Evolutionary conservation across 768 basidiomycete species (phyloP).

Genomic region (Multifurca ochricompacta): DNA sequence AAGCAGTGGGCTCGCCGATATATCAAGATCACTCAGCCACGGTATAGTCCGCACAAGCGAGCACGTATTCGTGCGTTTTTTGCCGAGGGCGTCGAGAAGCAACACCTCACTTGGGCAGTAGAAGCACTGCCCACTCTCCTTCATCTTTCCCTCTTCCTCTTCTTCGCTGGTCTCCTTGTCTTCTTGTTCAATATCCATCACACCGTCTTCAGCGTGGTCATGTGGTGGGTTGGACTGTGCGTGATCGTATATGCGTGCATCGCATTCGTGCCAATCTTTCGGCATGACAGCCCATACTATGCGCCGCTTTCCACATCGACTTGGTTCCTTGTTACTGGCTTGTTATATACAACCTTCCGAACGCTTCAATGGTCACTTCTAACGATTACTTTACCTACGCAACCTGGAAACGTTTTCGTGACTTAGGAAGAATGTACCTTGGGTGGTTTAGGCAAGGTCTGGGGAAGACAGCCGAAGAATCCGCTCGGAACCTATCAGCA

Average conservation of each 20-base stretch:
- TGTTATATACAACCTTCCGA: neutral
- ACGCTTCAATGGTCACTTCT: neutral
- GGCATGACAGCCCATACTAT: too few relatives aligned
- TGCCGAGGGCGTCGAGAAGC: too few relatives aligned
- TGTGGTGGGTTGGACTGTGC: neutral
- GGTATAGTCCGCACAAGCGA: neutral
- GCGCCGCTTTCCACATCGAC: neutral
- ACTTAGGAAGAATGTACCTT: neutral
- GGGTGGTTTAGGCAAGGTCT: neutral
- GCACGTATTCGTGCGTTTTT: neutral
- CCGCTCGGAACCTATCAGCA: neutral
- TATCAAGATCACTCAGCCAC: neutral
- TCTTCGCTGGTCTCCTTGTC: neutral
- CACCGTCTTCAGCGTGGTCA: neutral
- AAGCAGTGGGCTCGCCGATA: constrained; percentile 1
- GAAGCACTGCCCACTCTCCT: neutral
- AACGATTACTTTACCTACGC: neutral
- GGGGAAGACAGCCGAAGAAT: neutral
- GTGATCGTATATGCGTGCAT: neutral
- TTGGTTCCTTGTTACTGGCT: neutral
- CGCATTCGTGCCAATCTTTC: neutral
- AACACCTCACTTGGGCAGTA: neutral
- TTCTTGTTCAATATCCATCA: neutral
- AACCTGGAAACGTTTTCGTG: neutral
- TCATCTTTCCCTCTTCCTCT: constrained; percentile 3